Evolutionary conservation across 257 asterid species (phyloP).

Genomic region (Hygrophila difformis): DNA sequence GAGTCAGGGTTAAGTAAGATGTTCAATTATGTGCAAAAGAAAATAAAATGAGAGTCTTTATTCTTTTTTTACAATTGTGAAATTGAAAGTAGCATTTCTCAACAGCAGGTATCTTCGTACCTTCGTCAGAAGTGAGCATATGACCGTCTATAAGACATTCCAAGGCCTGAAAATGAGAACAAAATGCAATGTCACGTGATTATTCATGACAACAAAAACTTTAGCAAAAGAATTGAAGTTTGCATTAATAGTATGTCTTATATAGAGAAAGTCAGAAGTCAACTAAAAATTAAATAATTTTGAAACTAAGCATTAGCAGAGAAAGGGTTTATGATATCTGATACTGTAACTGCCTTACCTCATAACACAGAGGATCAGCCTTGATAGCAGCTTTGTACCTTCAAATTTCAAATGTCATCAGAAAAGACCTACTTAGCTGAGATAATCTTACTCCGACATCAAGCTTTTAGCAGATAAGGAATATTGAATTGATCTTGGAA

Average conservation of each 20-base stretch:
- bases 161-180: constrained; percentile 57
- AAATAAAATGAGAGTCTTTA: too few relatives aligned
- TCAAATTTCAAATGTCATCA: constrained; percentile 24
- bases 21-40: constrained; percentile 11
- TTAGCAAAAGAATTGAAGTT: constrained; percentile 4
- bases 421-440: constrained; percentile 21
- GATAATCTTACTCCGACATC: constrained; percentile 4
- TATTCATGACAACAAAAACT: constrained; percentile 10
- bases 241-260: constrained; percentile 8
- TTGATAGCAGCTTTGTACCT: constrained; percentile 98
- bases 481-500: constrained; percentile 4
- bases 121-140: constrained; percentile 95
- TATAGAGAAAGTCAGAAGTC: constrained; percentile 1
- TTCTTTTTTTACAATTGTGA: too few relatives aligned
- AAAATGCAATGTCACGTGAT: constrained; percentile 9
- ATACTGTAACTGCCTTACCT: constrained; percentile 41
- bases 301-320: constrained; percentile 8
- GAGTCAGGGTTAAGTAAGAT: constrained; percentile 5
- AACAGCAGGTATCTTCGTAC: constrained; percentile 28
- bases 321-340: constrained; percentile 4
- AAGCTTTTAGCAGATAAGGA: constrained; percentile 11
- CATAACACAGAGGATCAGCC: constrained; percentile 97
- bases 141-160: constrained; percentile 91
- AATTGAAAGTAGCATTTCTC: background rate
- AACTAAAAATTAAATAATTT: constrained; percentile 4